Conservation (phyloP, 306 rosid species). For the Canavalia gladiata region DNA sequence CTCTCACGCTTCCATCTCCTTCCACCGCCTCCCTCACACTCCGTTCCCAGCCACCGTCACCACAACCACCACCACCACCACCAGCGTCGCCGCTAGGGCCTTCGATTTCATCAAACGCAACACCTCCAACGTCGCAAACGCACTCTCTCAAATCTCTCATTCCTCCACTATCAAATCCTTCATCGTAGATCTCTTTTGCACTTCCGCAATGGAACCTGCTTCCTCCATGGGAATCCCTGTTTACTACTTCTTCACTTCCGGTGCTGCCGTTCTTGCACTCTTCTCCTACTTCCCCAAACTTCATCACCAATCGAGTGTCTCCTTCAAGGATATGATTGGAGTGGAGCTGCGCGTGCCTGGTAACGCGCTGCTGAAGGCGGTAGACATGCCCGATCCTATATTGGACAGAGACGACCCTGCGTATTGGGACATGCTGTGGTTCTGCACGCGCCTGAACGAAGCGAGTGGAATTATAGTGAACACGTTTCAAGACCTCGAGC, state of each 20-base stretch:
- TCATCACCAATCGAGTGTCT: background rate
- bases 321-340: constrained; percentile 37
- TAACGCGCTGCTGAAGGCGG: constrained; percentile 17
- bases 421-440: constrained; percentile 40
- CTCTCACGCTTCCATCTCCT: constrained; percentile 42
- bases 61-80: background rate
- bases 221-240: constrained; percentile 24
- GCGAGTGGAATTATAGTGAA: constrained; percentile 46
- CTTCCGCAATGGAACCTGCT: background rate
- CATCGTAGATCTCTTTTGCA: constrained; percentile 46
- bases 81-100: background rate
- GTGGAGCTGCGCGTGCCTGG: constrained; percentile 44
- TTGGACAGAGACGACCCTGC: constrained; percentile 39
- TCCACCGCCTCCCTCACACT: constrained; percentile 41
- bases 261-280: constrained; percentile 36
- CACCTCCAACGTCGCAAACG: constrained; percentile 8
- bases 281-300: constrained; percentile 34
- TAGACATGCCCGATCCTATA: constrained; percentile 31
- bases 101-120: constrained; percentile 25
- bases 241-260: constrained; percentile 47
- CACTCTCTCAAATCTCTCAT: constrained; percentile 12
- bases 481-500: constrained; percentile 42
- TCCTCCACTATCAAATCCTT: constrained; percentile 17
- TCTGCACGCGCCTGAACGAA: background rate
- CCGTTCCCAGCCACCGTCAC: background rate